Evolutionary conservation across 2,329 filamentous ascomycete species (phyloP).

Genomic region (Cyphellophora europaea): DNA sequence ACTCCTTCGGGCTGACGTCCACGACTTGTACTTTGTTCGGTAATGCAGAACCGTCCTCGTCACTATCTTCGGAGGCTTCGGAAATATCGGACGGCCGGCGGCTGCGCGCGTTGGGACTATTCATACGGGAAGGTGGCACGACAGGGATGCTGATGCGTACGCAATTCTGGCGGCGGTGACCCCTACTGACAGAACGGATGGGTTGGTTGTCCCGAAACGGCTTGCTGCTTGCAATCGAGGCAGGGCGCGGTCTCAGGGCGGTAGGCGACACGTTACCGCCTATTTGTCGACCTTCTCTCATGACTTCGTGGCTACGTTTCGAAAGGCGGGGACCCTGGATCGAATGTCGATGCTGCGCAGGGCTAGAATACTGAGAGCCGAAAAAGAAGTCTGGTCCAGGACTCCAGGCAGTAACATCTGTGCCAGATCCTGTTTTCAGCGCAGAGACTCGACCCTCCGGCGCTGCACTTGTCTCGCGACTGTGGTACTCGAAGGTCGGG

Average conservation of each 20-base stretch:
- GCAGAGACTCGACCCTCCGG: neutral
- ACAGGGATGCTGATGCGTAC: slow-evolving; percentile 25
- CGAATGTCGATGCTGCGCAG: neutral
- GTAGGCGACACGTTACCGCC: neutral
- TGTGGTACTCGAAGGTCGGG: neutral
- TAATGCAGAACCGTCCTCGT: neutral
- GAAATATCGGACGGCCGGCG: neutral
- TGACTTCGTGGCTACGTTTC: neutral
- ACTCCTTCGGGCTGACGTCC: neutral
- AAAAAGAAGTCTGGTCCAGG: neutral
- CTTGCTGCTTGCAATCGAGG: slow-evolving; percentile 16
- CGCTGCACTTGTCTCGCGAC: neutral
- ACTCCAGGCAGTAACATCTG: neutral
- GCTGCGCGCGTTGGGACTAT: no score
- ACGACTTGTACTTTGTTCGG: neutral
- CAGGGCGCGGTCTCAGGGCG: slow-evolving; percentile 7
- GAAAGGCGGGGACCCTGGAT: neutral
- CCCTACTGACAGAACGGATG: slow-evolving; percentile 10
- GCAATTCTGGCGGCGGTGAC: slow-evolving; percentile 33
- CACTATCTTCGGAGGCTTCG: neutral
- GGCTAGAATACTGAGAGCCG: neutral
- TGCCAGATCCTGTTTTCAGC: neutral
- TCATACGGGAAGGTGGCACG: no score
- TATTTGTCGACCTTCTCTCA: neutral
- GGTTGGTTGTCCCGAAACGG: slow-evolving; percentile 8